Evolutionary conservation across 495 filamentous ascomycete species (phyloP), one percentile per base, ranked within the genome.

Genomic region (Aspergillus wentii): DNA sequence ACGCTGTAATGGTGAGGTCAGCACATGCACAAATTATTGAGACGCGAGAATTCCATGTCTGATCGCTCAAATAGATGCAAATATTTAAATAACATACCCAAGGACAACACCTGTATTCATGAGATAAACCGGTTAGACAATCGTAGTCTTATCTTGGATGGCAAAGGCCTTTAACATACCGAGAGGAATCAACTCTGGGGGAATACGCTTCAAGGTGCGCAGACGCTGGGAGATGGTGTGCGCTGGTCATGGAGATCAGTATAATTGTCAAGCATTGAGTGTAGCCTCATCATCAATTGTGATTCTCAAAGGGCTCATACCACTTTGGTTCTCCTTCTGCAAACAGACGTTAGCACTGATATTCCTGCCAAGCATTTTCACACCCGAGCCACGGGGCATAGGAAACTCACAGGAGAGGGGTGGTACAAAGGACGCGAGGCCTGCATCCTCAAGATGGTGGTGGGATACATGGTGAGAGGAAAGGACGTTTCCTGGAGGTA

Each of bases 161-260:
- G 29, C 15, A 29, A 8, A 7, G 34, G 17, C 13, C 13, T 27
- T 32, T 14, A 40, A 72, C 80, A 62, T 83, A 95, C 90, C 88
- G 48, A 99, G 79, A 51, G 92, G 92, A 54, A 91, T 79, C 79
- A 99, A 75, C 75, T 99, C 92, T 33, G 90, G 80, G 43, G 92
- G 92, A 57, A 95, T 80, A 71, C 78, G 79, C 78, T 85, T 88
- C 43, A 96, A 68, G 46, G 74, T 77, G 52, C 92, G 83, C 44
- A 99, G 73, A 51, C 94, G 85, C 72, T 99, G 92, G 31, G 92
- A 96, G 68, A 99, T 83, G 41, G 92, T 97, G 72, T 97, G 92
- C 59, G 87, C 92, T 98, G 52, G 22, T 48, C 17, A 35, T 46
- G 46, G 18, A 38, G 36, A 54, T 71, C 46, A 73, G 57, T 51